Percentiles rank a stretch among this genome's conserved stretches.
Evolutionary conservation across 2,329 filamentous ascomycete genomes (phyloP).

Genomic region (Rhynchosporium secalis): DNA sequence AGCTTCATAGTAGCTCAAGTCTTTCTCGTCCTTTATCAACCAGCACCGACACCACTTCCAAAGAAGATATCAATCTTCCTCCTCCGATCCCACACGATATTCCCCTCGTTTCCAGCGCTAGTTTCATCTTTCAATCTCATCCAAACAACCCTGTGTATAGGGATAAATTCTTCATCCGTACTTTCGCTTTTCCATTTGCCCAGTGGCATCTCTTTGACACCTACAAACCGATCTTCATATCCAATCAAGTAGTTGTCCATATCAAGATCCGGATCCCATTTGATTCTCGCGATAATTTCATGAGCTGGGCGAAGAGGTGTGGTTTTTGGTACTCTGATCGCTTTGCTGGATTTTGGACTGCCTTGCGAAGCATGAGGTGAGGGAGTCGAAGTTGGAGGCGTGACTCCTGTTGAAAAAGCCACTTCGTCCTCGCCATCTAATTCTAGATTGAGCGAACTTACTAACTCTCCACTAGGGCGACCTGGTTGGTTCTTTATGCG

Average conservation of each 20-base stretch:
- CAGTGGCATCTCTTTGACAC: slow-evolving; percentile 53
- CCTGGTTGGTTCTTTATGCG: neutral
- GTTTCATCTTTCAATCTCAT: slow-evolving; percentile 54
- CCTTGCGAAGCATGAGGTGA: neutral
- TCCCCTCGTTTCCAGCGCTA: slow-evolving; percentile 42
- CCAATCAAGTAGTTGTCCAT: slow-evolving; percentile 56
- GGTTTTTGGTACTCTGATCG: neutral
- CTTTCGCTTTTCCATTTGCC: slow-evolving; percentile 60
- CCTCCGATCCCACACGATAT: slow-evolving; percentile 12
- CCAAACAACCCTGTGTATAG: slow-evolving; percentile 62
- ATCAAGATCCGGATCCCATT: slow-evolving; percentile 58
- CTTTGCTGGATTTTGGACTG: neutral
- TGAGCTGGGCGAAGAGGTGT: slow-evolving; percentile 51
- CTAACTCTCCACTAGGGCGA: neutral
- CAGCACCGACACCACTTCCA: slow-evolving; percentile 7
- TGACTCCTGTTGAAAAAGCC: neutral
- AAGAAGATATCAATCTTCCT: slow-evolving; percentile 10
- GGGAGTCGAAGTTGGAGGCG: neutral
- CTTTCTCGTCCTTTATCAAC: neutral
- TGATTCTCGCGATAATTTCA: slow-evolving; percentile 59
- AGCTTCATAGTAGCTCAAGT: too few species aligned
- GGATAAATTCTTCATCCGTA: slow-evolving; percentile 66
- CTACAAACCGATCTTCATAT: slow-evolving; percentile 61
- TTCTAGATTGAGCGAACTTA: neutral
- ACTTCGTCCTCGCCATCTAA: neutral